Evolutionary conservation across 2,329 filamentous ascomycete genomes (phyloP), one percentile per base, ranked within the genome.

Genomic region (Ambrosiella xylebori): DNA sequence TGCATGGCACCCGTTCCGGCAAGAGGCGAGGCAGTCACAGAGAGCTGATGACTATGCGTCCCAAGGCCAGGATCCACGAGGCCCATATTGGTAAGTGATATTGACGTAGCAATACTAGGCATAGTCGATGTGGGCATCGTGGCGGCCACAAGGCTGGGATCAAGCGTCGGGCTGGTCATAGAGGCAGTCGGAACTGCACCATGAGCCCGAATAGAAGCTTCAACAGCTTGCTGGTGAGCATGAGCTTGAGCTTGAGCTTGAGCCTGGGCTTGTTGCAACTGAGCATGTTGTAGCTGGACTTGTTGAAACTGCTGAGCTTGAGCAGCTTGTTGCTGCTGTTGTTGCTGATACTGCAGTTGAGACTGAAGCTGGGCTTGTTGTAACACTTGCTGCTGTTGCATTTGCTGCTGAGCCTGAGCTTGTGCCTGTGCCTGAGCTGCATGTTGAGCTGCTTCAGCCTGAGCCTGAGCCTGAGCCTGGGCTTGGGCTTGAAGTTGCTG

Each of bases 41-140:
- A 19, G 11, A 60, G 19, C 7, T 44, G 40, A 38, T 60, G 59
- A 17, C 15, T 35, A 45, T 60, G 59, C 7, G 38, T 19, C 8
- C 55, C 51, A 27, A 60, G 59, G 55, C 36, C 56, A 41, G 55
- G 59, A 53, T 60, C 59, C 2, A 60, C 59, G 3, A 57, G 40
- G 7, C 49, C 37, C 17, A 60, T 56, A 12, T 55, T 9, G 11
- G 51, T 44, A 37, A 60, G 54, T 6, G 55, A 50, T 56, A 60
- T 60, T 3, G 52, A 53, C 9, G 59, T 60, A 17, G 55, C 56
- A 50, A 60, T 51, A 15, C 56, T 60, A 56, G 55, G 39, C 50
- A 60, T 57, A 19, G 51, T 55, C 8, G 59, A 54, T 11, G 59
- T 57, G 5, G 59, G 59, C 59, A 60, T 57, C 5, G 59, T 54